A percentile compares a stretch with the other conserved stretches of the same genome.
Conservation (phyloP, 768 basidiomycete genomes). For the Boletus fagicola region DNA sequence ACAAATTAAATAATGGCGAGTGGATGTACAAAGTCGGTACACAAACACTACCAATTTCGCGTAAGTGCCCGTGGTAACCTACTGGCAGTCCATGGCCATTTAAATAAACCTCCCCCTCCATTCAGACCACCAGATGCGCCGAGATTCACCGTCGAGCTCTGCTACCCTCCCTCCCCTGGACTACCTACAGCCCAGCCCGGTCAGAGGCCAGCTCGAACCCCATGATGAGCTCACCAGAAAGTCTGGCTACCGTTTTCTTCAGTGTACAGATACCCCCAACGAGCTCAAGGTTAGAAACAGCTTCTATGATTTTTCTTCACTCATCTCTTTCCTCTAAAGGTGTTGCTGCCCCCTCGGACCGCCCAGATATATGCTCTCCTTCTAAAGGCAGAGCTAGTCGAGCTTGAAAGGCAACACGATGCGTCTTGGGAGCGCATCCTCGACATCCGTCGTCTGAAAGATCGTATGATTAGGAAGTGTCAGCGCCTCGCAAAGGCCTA, state of each 20-base stretch:
- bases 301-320: not conserved
- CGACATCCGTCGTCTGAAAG: slow-evolving; percentile 75
- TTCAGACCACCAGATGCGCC: slow-evolving; percentile 21
- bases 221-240: slow-evolving; percentile 47
- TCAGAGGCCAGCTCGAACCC: slow-evolving; percentile 75
- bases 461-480: slow-evolving; percentile 80
- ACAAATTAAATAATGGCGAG: not conserved
- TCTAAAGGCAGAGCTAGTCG: slow-evolving; percentile 57
- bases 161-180: slow-evolving; percentile 40
- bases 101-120: slow-evolving; percentile 7
- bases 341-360: slow-evolving; percentile 66
- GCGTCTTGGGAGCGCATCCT: slow-evolving; percentile 69
- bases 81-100: not conserved
- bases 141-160: slow-evolving; percentile 25
- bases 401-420: slow-evolving; percentile 54
- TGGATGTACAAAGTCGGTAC: slow-evolving; percentile 26
- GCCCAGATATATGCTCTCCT: slow-evolving; percentile 65
- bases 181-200: slow-evolving; percentile 60
- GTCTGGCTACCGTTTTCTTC: slow-evolving; percentile 69
- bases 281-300: slow-evolving; percentile 60
- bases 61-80: slow-evolving; percentile 17
- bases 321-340: slow-evolving; percentile 38
- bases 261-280: slow-evolving; percentile 73
- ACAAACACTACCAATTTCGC: slow-evolving; percentile 21
- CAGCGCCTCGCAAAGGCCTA: slow-evolving; percentile 55